These are phyloP conservation scores for Naganishia sp. DNA, from an alignment of 1,284 basidiomycete species.

Conservation along the genomic window DNA sequence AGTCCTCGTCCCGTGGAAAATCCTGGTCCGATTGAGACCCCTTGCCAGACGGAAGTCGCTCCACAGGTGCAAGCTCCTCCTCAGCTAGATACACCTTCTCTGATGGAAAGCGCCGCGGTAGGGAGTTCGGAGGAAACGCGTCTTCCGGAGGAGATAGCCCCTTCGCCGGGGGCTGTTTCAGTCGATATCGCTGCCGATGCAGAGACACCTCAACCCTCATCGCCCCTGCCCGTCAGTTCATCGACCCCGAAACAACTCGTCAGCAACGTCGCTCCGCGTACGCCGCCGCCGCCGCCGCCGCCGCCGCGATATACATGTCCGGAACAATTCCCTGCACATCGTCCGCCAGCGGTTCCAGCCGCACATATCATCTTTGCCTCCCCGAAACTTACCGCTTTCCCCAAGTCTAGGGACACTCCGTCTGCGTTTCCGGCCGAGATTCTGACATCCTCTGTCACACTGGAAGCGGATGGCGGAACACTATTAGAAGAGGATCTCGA, in stretches of 20 bases:
- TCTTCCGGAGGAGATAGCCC: no score
- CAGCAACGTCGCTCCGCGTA: slow-evolving; percentile 70
- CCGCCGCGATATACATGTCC: slow-evolving; percentile 65
- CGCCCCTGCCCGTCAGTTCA: no score
- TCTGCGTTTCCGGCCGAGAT: slow-evolving; percentile 60
- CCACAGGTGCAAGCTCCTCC: no score
- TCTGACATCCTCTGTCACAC: slow-evolving; percentile 64
- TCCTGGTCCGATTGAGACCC: no score
- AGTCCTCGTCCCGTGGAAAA: slow-evolving; percentile 42
- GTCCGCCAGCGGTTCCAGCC: slow-evolving; percentile 55
- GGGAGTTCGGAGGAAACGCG: no score
- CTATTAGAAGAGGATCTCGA: slow-evolving; percentile 55
- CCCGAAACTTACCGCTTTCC: background rate
- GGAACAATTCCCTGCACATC: slow-evolving; percentile 61
- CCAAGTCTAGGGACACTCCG: background rate
- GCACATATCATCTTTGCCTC: slow-evolving; percentile 13
- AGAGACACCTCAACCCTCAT: no score
- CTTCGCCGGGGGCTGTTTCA: no score
- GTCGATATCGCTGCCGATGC: no score
- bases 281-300: slow-evolving; percentile 62
- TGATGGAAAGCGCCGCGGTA: no score
- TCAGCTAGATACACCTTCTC: no score
- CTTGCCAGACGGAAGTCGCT: no score
- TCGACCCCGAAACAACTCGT: background rate
- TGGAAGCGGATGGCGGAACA: slow-evolving; percentile 53